phyloP scores from a whole-genome alignment of 1,284 basidiomycete genomes.

The Puccinia polysora region DNA sequence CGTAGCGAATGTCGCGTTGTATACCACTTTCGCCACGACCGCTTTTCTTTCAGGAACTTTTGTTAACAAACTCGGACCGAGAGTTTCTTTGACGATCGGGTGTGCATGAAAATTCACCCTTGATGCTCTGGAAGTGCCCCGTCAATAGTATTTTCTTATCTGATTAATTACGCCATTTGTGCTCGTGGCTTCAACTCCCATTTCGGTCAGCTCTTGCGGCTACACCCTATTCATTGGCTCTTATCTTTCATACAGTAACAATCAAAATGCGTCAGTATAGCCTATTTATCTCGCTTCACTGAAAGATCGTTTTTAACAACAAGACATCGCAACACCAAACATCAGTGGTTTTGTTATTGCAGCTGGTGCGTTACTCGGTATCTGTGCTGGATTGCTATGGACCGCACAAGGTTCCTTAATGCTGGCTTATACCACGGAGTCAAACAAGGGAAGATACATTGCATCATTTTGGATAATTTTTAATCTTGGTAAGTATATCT shows the following conservation, averaged over 20 bases:
- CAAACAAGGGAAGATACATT: slow-evolving; percentile 69
- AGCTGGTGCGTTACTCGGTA: slow-evolving; percentile 71
- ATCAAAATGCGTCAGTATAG: slow-evolving; percentile 46
- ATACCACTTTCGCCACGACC: slow-evolving; percentile 50
- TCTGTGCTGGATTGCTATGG: slow-evolving; percentile 72
- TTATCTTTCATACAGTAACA: slow-evolving; percentile 58
- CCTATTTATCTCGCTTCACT: background rate
- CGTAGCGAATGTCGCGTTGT: slow-evolving; percentile 45
- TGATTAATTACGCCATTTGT: too few species aligned
- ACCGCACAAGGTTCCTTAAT: slow-evolving; percentile 68
- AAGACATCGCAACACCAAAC: too few species aligned
- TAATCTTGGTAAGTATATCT: slow-evolving; percentile 28
- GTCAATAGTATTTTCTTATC: too few species aligned
- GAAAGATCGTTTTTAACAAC: slow-evolving; percentile 51
- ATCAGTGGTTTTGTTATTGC: slow-evolving; percentile 58
- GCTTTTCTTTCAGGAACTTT: slow-evolving; percentile 64
- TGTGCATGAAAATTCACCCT: too few species aligned
- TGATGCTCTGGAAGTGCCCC: too few species aligned
- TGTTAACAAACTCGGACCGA: slow-evolving; percentile 63
- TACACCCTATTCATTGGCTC: slow-evolving; percentile 65
- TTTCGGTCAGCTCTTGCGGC: slow-evolving; percentile 47
- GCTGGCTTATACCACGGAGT: slow-evolving; percentile 71
- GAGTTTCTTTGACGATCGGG: slow-evolving; percentile 66
- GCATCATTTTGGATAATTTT: slow-evolving; percentile 66
- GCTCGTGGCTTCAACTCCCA: too few species aligned